Evolutionary conservation across 805 yeast genomes (phyloP), one percentile per base, ranked within the genome.

Genomic region (Wickerhamiella brachini): DNA sequence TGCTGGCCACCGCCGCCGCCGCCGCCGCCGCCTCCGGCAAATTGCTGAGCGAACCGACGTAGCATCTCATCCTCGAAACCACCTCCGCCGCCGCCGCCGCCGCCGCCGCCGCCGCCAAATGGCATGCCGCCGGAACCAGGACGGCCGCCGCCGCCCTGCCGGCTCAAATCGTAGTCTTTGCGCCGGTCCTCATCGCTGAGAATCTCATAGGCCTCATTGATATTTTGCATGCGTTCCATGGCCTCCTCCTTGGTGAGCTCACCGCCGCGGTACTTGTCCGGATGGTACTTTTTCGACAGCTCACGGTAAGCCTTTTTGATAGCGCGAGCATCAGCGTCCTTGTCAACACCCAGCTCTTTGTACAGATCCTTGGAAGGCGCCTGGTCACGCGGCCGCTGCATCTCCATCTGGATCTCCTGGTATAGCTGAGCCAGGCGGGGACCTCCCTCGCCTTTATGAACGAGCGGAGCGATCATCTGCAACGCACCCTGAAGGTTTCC

Each of bases 201-300:
- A 1, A 83, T 81, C 63, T 88, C 97, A 65, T 93, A 88, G 0
- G 97, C 97, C 62, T 84, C 86, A 66, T 90, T 93, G 56, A 90
- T 85, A 51, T 83, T 89, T 47, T 94, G 87, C 89, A 90, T 93
- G 60, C 84, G 85, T 48, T 71, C 71, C 65, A 87, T 95, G 38
- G 83, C 82, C 53, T 83, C 76, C 31, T 80, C 85, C 26, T 77
- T 74, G 8, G 80, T 71, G 53, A 83, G 64, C 39, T 81, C 85
- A 1, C 24, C 51, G 37, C 79, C 81, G 59, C 79, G 80, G 62
- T 85, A 81, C 65, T 90, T 93, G 67, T 90, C 98, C 0, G 98
- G 98, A 63, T 90, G 98, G 65, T 76, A 86, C 62, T 80, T 80
- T 61, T 83, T 81, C 37, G 93, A 83, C 61, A 81, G 76, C 7